Base-by-base conservation (phyloP, 176 grass and related monocot genomes). In the Oryza coarctata region DNA sequence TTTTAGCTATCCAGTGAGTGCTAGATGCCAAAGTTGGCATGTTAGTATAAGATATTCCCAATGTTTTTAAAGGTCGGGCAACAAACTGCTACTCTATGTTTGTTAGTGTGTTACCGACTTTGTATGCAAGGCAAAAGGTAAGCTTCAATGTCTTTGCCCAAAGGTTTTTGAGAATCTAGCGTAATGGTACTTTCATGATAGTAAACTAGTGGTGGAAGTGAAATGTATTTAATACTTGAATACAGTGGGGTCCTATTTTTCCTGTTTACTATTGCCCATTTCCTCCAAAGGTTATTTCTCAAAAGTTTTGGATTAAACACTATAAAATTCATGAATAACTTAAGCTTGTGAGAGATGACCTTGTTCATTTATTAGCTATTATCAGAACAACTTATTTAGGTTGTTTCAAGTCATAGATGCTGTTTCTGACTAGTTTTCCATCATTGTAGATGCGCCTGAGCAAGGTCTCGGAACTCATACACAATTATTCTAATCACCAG, bases 381-480 rank as follows among this genome's bases (percentile, higher is more conserved):
- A 62, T 60, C 62, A 30, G 63, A 36, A 58, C 22, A 75, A 70
- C 8, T 17, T 75, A 26, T 80, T 30, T 64, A 38, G 23, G 49
- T 72, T 75, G 23, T 6, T 44, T 75, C 36, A 10, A 68, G 60
- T 79, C 79, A 18, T 17, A 73, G 28, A 22, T 82, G 32, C 26
- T 44, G 28, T 76, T 80, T 73, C 76, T 78, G 50, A 81, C 41
- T 68, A 36, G n/a, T 68, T 23, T 70, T 49, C 30, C 63, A 22
- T 77, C 63, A 72, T 65, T 81, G 15, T 75, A 98, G 96, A 98
- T 98, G 96, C 90, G 96, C 41, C 80, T 98, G 76, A 98, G 95
- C 82, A 99, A 95, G 83, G 93, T 99, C 17, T 99, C 96, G 0
- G 96, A 99, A 85, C 91, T 99, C 76, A 99, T 99, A 91, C 96